Evolutionary conservation across 1,284 basidiomycete species (phyloP).

Genomic region (Ustilago esculenta): DNA sequence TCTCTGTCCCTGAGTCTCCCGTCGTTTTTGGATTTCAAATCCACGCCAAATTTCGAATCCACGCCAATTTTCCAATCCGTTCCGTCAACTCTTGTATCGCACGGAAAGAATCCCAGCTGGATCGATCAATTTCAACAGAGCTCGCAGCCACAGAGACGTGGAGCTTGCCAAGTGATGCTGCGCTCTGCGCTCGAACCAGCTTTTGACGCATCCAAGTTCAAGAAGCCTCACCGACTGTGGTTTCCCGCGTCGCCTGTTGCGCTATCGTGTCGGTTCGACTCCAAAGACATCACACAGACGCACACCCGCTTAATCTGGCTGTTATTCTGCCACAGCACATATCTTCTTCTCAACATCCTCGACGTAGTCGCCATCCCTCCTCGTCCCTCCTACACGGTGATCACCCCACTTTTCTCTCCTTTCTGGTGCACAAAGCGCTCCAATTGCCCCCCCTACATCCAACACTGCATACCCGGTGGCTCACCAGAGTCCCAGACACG

Average conservation of each 20-base stretch:
- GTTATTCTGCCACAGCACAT: too few relatives aligned
- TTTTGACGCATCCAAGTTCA: too few relatives aligned
- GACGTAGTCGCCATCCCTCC: not conserved
- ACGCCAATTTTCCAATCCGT: not conserved
- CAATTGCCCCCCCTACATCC: too few relatives aligned
- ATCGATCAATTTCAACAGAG: slow-evolving; percentile 14
- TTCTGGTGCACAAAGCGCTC: too few relatives aligned
- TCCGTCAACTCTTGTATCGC: slow-evolving; percentile 5
- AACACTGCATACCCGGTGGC: too few relatives aligned
- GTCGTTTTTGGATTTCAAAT: slow-evolving; percentile 23
- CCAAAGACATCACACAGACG: slow-evolving; percentile 5
- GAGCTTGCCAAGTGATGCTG: too few relatives aligned
- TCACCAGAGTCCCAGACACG: too few relatives aligned
- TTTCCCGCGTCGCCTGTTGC: slow-evolving; percentile 8
- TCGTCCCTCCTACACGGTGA: too few relatives aligned
- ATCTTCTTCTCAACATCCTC: slow-evolving; percentile 16
- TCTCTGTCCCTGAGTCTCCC: slow-evolving; percentile 17
- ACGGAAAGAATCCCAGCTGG: slow-evolving; percentile 12
- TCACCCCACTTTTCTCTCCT: not conserved
- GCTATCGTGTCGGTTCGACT: slow-evolving; percentile 19
- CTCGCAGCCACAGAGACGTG: slow-evolving; percentile 20
- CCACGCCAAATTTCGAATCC: slow-evolving; percentile 1
- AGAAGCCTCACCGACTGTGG: too few relatives aligned
- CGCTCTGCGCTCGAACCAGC: slow-evolving; percentile 8
- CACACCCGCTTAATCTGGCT: too few relatives aligned